phyloP scores from a whole-genome alignment of 371 early-diverging fungal genomes.

The Lichtheimia ramosa region DNA sequence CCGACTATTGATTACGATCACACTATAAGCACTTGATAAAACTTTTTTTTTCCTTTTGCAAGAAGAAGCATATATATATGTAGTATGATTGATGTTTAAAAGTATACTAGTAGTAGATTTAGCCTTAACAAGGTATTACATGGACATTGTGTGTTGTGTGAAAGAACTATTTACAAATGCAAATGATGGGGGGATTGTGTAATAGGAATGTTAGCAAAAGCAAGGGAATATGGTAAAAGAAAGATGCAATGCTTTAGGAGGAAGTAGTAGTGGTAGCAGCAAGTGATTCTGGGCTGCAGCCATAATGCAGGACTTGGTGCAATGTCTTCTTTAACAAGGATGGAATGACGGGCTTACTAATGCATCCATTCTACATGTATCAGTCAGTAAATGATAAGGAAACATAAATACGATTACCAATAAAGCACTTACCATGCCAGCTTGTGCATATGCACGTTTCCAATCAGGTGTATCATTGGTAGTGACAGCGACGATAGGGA shows the following conservation, averaged over 20 bases:
- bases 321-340: constrained; percentile 32
- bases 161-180: not conserved
- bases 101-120: no score
- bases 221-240: not conserved
- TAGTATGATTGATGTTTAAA: no score
- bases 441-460: constrained; percentile 15
- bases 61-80: no score
- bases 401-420: not conserved
- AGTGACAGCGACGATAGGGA: constrained; percentile 72
- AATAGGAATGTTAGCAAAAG: not conserved
- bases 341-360: constrained; percentile 47
- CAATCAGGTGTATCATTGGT: constrained; percentile 47
- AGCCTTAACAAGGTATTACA: constrained; percentile 5
- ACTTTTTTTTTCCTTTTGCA: not conserved
- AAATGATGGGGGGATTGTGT: not conserved
- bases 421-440: constrained; percentile 25
- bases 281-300: constrained; percentile 21
- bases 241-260: not conserved
- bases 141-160: not conserved
- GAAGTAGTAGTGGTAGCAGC: not conserved
- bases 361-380: constrained; percentile 43
- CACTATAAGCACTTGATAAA: constrained; percentile 61
- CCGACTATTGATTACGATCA: constrained; percentile 98
- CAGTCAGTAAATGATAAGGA: constrained; percentile 1
- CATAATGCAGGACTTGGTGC: constrained; percentile 23